These are phyloP conservation scores for Cydonia oblonga DNA, from an alignment of 331 rosid genomes.

Conservation along the genomic window DNA sequence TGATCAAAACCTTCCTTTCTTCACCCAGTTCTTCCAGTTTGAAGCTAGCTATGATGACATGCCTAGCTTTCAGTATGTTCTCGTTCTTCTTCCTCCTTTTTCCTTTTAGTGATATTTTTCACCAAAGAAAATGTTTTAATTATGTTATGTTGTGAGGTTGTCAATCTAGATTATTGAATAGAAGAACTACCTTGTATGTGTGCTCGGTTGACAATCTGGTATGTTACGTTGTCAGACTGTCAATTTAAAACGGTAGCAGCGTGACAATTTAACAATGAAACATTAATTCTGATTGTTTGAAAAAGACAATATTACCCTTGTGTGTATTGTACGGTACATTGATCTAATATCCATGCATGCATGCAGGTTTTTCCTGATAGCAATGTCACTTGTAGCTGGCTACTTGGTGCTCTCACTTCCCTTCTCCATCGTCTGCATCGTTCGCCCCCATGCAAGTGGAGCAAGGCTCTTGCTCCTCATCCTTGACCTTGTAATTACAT, in stretches of 20 bases:
- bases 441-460: slow-evolving; percentile 57
- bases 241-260: neutral
- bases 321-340: neutral
- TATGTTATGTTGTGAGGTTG: neutral
- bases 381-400: slow-evolving; percentile 64
- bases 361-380: slow-evolving; percentile 67
- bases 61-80: slow-evolving; percentile 59
- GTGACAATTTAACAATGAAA: neutral
- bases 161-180: neutral
- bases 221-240: neutral
- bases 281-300: neutral
- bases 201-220: too few species aligned
- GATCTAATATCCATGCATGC: neutral
- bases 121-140: neutral
- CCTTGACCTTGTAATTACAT: slow-evolving; percentile 49
- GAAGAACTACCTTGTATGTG: neutral
- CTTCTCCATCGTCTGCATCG: slow-evolving; percentile 48
- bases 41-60: slow-evolving; percentile 73
- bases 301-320: neutral
- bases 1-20: slow-evolving; percentile 74
- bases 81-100: neutral
- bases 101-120: neutral
- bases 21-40: slow-evolving; percentile 89
- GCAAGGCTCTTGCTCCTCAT: slow-evolving; percentile 53
- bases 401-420: slow-evolving; percentile 77